A percentile compares a stretch with the other conserved stretches of the same genome.
Evolutionary conservation across 768 basidiomycete species (phyloP).

Genomic region (Boletus speciosus): DNA sequence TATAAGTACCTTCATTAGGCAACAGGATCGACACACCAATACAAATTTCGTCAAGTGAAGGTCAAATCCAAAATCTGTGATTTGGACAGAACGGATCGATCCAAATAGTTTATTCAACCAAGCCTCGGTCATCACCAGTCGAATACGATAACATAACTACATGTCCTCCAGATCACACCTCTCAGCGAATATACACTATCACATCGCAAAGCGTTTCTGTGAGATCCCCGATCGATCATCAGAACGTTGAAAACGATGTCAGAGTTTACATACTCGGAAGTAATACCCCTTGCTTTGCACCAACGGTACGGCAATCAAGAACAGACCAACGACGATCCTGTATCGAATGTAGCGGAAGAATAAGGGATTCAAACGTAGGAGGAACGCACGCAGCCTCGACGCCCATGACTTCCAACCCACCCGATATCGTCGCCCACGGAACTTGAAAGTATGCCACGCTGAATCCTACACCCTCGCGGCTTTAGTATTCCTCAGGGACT

Average conservation of each 20-base stretch:
- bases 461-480: constrained; percentile 23
- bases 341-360: background rate
- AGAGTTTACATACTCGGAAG: constrained; percentile 30
- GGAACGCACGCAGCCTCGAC: constrained; percentile 36
- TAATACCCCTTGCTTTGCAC: constrained; percentile 33
- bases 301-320: constrained; percentile 35
- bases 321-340: constrained; percentile 34
- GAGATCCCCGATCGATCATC: background rate
- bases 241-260: background rate
- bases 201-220: constrained; percentile 22
- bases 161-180: background rate
- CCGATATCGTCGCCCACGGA: constrained; percentile 36
- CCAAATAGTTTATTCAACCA: background rate
- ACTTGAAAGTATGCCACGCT: constrained; percentile 41
- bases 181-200: background rate
- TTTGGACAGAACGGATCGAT: background rate
- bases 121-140: background rate
- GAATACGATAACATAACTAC: too few species aligned
- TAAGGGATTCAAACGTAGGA: background rate
- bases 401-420: constrained; percentile 35
- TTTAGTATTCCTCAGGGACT: background rate
- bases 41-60: background rate
- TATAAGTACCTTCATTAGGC: too few species aligned
- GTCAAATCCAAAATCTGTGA: background rate
- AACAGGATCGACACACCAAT: too few species aligned